Evolutionary conservation across 1,139 yeast species (phyloP), one percentile per base, ranked within the genome.

Genomic region (Saccharomyces hybrid): DNA sequence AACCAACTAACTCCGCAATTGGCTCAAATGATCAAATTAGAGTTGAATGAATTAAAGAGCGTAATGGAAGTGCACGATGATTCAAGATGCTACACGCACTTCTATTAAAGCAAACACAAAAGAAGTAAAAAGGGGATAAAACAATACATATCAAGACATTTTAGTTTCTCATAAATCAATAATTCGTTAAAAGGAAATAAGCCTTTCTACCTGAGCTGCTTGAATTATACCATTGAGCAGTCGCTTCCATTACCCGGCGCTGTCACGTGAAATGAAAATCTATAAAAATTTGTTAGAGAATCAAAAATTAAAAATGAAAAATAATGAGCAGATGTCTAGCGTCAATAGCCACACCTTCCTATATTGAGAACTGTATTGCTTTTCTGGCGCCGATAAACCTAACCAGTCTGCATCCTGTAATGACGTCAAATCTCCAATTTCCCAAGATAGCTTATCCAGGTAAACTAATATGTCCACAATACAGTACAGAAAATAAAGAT

Each of bases 21-120:
- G 68, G 98, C 97, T 0, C 93, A 88, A 70, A 84, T 83, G 72
- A 89, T 93, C 65, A 86, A 84, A 72, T 89, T 86, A 51, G 98
- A 93, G 70, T 76, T 93, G 68, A 91, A 93, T 70, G 78, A 78
- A 56, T 73, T 89, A 65, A 88, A 88, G 72, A 77, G 83, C 54
- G 83, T 81, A 60, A 91, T 91, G 99, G 84, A 79, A 34, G 79
- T 91, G 50, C 97, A 91, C 69, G 83, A 80, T 50, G 83, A 80
- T 27, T 88, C 96, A 3, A 77, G 80, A 61, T 83, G 89, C 62
- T 83, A 86, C 71, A 91, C 97, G 3, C 97, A 90, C 68, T 91
- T 86, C 71, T 85, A 84, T 63, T 88, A 74, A 59, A 31, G 50
- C 1, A 42, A 14, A 6, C 8, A n/a, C 3, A 42, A 5, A 9